phyloP scores from a whole-genome alignment of 768 basidiomycete genomes.

The Myochromella boudieri region DNA sequence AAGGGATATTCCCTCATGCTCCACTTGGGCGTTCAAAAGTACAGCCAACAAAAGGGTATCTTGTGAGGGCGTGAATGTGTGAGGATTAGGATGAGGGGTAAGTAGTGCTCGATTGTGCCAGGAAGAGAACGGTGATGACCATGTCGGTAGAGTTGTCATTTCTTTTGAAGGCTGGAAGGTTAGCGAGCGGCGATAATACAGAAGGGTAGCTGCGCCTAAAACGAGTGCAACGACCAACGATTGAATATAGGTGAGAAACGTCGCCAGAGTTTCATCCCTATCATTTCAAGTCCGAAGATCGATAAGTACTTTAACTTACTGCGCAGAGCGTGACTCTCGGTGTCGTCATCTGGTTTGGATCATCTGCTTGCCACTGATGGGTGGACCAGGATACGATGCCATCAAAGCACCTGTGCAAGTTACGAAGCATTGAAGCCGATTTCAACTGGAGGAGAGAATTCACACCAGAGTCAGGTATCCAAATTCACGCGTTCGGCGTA shows the following conservation, averaged over 20 bases:
- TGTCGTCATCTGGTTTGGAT: neutral
- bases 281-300: neutral
- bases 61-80: conserved; percentile 25
- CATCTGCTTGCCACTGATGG: too few species aligned
- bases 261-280: too few species aligned
- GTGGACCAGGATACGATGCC: too few species aligned
- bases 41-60: conserved; percentile 28
- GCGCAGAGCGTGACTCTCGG: neutral
- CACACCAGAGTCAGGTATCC: too few species aligned
- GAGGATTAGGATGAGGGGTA: conserved; percentile 22
- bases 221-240: conserved; percentile 5
- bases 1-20: conserved; percentile 34
- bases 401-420: conserved; percentile 1
- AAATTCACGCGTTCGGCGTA: too few species aligned
- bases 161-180: neutral
- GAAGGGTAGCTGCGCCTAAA: conserved; percentile 8
- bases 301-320: neutral
- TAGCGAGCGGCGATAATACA: conserved; percentile 3
- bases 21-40: conserved; percentile 31
- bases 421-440: too few species aligned
- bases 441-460: too few species aligned
- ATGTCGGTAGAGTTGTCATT: conserved; percentile 6
- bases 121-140: conserved; percentile 23
- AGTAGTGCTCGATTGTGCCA: conserved; percentile 29
- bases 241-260: conserved; percentile 3